Base-by-base conservation (phyloP, 2,329 filamentous ascomycete species). In the Trichoderma sp. region DNA sequence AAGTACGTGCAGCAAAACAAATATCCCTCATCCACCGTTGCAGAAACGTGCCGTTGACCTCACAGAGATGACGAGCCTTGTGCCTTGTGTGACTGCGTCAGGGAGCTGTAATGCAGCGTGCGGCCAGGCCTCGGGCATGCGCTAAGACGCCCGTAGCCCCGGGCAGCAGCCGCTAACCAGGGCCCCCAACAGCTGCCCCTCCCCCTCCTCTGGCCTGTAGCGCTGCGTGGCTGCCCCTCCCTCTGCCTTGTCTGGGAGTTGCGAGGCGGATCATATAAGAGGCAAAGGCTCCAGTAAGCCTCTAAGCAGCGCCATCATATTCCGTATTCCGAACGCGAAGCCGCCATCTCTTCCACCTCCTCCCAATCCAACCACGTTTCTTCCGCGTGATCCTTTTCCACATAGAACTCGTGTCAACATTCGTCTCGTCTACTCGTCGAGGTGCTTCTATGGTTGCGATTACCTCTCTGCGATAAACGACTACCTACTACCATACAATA, bases 1-100 rank as follows among this genome's bases (percentile, higher is more conserved):
- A 24, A 24, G 21, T 24, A 24, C 21, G 21, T 24, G 21, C 21
- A 24, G 21, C 21, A 24, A 24, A 24, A 24, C 2, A 41, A 41
- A 60, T 60, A 60, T 60, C 57, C 57, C 57, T 60, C 57, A 60
- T 51, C 57, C 57, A 60, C 39, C 45, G 47, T 19, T 43, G 45
- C 47, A 60, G 47, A 24, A 24, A 60, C 24, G 41, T 51, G 21
- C 9, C 48, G 14, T 39, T 14, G 9, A 34, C 30, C 30, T 39
- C 12, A 24, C 26, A 56, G 21, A 24, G 52, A 56, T 39, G 52
- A 56, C 39, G 10, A 10, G n/a, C 19, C 19, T 54, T 47, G 41
- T 15, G 41, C 21, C 19, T 47, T 47, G 43, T 39, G 45, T 44
- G 48, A 52, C 58, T 52, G 41, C 50, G 50, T 55, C 50, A 63